Evolutionary conservation across 2,329 filamentous ascomycete genomes (phyloP).

Genomic region (Lasiodiplodia citricola): DNA sequence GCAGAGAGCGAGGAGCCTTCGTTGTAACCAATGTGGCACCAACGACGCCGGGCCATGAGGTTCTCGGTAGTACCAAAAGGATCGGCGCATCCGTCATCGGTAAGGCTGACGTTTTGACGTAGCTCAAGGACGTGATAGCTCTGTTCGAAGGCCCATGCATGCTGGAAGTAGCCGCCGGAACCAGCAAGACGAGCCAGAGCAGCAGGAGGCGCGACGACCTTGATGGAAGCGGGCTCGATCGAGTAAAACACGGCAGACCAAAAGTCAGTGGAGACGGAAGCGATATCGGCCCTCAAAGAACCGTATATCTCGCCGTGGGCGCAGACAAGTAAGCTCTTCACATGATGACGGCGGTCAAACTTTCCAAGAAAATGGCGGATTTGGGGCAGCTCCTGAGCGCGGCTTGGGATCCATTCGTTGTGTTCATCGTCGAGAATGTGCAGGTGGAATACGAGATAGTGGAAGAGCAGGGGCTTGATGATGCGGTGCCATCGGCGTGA

Average conservation of each 20-base stretch:
- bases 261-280: slow-evolving; percentile 31
- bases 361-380: slow-evolving; percentile 33
- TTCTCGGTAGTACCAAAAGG: slow-evolving; percentile 26
- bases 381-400: not conserved
- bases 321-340: slow-evolving; percentile 56
- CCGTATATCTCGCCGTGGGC: slow-evolving; percentile 31
- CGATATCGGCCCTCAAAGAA: not conserved
- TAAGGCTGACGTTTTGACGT: slow-evolving; percentile 27
- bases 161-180: slow-evolving; percentile 60
- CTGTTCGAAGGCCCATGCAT: slow-evolving; percentile 69
- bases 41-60: slow-evolving; percentile 66
- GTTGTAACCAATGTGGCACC: slow-evolving; percentile 71
- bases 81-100: not conserved
- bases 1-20: slow-evolving; percentile 76
- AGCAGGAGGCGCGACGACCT: slow-evolving; percentile 61
- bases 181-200: slow-evolving; percentile 60
- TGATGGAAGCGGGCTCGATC: slow-evolving; percentile 41
- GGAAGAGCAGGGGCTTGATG: slow-evolving; percentile 41
- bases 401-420: not conserved
- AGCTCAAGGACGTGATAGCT: slow-evolving; percentile 66
- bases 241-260: slow-evolving; percentile 38
- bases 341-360: slow-evolving; percentile 38
- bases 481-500: slow-evolving; percentile 41
- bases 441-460: slow-evolving; percentile 33
- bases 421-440: not conserved